Base-by-base conservation (phyloP, 768 basidiomycete species). In the Saitozyma sp. region DNA sequence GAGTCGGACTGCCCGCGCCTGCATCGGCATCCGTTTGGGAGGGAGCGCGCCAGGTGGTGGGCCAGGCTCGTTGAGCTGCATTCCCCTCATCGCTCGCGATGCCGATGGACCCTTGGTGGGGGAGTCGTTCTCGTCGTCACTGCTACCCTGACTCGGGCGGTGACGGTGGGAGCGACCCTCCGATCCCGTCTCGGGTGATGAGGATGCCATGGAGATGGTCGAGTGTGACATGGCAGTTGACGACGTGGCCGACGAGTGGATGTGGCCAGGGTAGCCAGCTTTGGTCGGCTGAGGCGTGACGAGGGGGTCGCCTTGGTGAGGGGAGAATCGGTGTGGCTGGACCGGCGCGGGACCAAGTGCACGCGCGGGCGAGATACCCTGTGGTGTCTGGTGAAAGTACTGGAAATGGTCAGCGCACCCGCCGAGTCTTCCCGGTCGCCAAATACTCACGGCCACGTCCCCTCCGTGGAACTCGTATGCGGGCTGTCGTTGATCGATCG, bases 301-400 rank as follows among this genome's bases (percentile, higher is more conserved):
- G 56, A 68, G 58, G 39, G 69, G 50, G 38, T 68, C 61, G 53
- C 55, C 55, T 9, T 45, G 58, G 50, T 62, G 56, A 29, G 62
- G 65, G 10, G 65, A 65, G 61, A 68, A 73, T 17, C 56, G 64
- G 11, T 61, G 55, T 6, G 65, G 61, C 19, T 68, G 66, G 3
- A 17, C 11, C 17, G 74, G 74, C 8, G 71, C 66, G 8, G 74
- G 74, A 54, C 74, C 74, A 8, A 75, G 63, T 3, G 74, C 74
- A 10, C 74, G 64, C 38, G 70, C 66, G 1, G 74, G 74, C 29
- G 74, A 73, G 29, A 75, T 75, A 13, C 74, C 74, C 61, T 73
- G 74, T 8, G 61, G 54, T 37, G 51, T 54, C 29, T 48, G 45
- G 41, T 49, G 49, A 43, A 60, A 66, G 42, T 17, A 9, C 41